Percentiles rank a stretch among this genome's conserved stretches.
These are phyloP conservation scores for Tylopilus sp. DNA, from an alignment of 1,284 basidiomycete species.

Conservation along the genomic window DNA sequence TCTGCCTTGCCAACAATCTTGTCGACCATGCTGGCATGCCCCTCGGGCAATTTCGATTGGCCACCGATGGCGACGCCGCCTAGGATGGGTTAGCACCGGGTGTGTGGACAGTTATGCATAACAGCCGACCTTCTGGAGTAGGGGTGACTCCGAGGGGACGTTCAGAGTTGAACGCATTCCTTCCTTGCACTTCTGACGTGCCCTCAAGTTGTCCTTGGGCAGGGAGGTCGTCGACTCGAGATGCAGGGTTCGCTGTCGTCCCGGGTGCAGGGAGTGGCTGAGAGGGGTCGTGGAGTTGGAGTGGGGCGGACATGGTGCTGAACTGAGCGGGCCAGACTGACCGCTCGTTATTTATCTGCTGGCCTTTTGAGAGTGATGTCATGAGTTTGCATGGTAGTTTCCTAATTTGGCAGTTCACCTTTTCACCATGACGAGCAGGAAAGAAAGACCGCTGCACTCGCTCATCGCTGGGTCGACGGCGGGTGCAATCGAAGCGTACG, in stretches of 20 bases:
- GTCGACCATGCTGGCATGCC: constrained; percentile 42
- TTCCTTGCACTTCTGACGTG: constrained; percentile 12
- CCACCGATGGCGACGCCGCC: constrained; percentile 46
- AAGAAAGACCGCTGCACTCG: constrained; percentile 77
- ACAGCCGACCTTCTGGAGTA: constrained; percentile 34
- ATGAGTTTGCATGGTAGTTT: too few species aligned
- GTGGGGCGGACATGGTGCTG: constrained; percentile 9
- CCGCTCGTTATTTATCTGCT: constrained; percentile 19
- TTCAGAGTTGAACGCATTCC: constrained; percentile 37
- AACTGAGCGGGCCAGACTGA: neutral
- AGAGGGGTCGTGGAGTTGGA: constrained; percentile 17
- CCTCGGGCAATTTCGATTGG: constrained; percentile 39
- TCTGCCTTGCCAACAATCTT: constrained; percentile 54
- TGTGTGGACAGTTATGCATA: neutral
- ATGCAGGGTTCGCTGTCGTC: neutral
- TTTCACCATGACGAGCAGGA: constrained; percentile 40
- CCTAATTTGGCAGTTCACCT: constrained; percentile 6
- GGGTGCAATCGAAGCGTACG: constrained; percentile 88
- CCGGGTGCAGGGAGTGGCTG: constrained; percentile 12
- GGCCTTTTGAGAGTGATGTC: constrained; percentile 13
- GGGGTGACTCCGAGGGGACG: constrained; percentile 42
- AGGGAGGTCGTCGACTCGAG: neutral
- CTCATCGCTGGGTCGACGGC: constrained; percentile 90
- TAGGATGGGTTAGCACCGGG: constrained; percentile 10
- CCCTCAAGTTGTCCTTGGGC: neutral